A percentile compares a stretch with the other conserved stretches of the same genome.
Evolutionary conservation across 106 monocot species (phyloP).

Genomic region (Phalaenopsis equestris): DNA sequence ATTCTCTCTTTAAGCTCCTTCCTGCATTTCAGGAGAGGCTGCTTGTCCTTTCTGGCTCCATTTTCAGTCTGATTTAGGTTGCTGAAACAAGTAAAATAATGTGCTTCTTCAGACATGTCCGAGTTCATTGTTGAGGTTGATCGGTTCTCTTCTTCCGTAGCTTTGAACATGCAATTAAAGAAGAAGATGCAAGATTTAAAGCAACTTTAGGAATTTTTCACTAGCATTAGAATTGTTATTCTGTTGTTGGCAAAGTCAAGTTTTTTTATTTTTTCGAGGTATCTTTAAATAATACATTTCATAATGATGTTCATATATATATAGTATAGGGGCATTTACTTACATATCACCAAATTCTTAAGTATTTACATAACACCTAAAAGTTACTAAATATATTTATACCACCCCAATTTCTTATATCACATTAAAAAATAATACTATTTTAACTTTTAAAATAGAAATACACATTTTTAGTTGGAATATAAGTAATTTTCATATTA

Average conservation of each 20-base stretch:
- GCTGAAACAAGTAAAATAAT: not conserved
- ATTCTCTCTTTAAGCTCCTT: not conserved
- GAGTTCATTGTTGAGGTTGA: not conserved
- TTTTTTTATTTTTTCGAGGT: not conserved
- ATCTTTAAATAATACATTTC: not conserved
- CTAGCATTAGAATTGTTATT: no score
- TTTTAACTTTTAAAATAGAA: no score
- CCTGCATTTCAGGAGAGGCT: not conserved
- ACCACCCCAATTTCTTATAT: no score
- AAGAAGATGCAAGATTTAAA: not conserved
- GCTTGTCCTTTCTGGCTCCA: not conserved
- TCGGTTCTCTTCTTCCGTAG: not conserved
- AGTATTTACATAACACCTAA: no score
- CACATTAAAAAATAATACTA: no score
- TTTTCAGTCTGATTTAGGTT: not conserved
- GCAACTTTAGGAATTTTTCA: no score
- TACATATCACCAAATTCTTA: no score
- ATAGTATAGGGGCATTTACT: no score
- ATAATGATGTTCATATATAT: not conserved
- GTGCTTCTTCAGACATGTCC: not conserved
- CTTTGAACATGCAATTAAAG: not conserved
- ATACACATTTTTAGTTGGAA: no score
- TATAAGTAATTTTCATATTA: no score
- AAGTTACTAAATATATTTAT: no score
- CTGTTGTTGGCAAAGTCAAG: no score